Evolutionary conservation across 441 rosid genomes (phyloP), one percentile per base, ranked within the genome.

Genomic region (Erysimum cheiri): DNA sequence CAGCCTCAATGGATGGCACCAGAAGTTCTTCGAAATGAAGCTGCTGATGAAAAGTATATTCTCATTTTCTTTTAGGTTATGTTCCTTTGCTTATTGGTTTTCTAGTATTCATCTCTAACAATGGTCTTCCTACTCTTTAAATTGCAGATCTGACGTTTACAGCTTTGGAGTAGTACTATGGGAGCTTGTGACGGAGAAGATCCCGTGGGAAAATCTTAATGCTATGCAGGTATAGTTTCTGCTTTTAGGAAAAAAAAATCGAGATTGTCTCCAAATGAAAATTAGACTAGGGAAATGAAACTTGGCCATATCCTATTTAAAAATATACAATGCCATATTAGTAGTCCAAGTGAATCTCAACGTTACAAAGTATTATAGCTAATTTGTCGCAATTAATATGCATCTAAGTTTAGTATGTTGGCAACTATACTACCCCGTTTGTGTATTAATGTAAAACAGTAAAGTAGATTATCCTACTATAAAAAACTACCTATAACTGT

Each of bases 1-100:
- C 72, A 94, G 98, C 99, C 97, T 79, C 98, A 94, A 74, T 94
- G 99, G 99, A 94, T 94, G 98, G 97, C 99, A 1, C 99, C 98
- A 4, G 99, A 94, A 86, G 94, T 87, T 81, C 96, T 92, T 71
- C 94, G 99, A 4, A 91, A 88, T 72, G 99, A 94, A 71, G 92
- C 89, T 58, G 82, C 98, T 9, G 98, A 94, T 71, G 98, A 90
- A 83, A 94, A 92, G 99, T 94, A 85, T 26, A 78, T 68, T 67
- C 37, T 74, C 33, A 52, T 63, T 50, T 41, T 66, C 39, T 49
- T 31, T 17, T 60, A 36, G 72, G 4, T 65, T 13, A 36, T 44
- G 5, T 57, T 48, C 19, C 60, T 36, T 74, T 73, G 3, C 22
- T 8, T 15, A 43, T 24, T 76, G 37, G 61, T 46, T 52, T 50